These are phyloP conservation scores for Raphanus hybrid DNA, from an alignment of 441 rosid species.

Conservation along the genomic window DNA sequence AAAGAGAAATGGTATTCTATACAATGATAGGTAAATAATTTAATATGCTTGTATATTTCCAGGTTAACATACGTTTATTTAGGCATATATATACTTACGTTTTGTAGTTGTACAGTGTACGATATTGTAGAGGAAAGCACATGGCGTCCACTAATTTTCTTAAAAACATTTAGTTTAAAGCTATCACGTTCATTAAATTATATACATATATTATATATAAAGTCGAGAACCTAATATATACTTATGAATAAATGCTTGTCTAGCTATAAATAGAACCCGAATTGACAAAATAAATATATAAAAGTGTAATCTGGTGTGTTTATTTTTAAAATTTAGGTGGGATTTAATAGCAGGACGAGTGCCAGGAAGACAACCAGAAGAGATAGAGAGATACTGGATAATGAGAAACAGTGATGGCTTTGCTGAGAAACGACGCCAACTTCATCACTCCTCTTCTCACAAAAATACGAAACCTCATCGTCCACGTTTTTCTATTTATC, in stretches of 20 bases:
- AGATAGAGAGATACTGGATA: constrained; percentile 91
- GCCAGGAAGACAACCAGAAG: constrained; percentile 72
- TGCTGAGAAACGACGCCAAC: constrained; percentile 50
- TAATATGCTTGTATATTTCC: background rate
- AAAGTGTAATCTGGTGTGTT: background rate
- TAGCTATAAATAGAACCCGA: background rate
- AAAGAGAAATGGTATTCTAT: background rate
- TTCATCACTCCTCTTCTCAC: constrained; percentile 32
- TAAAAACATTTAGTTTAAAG: constrained; percentile 9
- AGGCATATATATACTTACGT: constrained; percentile 26
- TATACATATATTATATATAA: background rate
- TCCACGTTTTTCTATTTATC: constrained; percentile 32
- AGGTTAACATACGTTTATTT: constrained; percentile 2
- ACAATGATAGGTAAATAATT: background rate
- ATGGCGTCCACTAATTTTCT: constrained; percentile 30
- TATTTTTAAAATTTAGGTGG: constrained; percentile 54
- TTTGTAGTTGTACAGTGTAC: constrained; percentile 22
- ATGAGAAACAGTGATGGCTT: constrained; percentile 63
- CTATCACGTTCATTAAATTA: constrained; percentile 17
- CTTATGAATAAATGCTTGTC: constrained; percentile 21
- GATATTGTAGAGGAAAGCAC: constrained; percentile 28
- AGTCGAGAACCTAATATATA: background rate
- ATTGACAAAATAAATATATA: background rate
- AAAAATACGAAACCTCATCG: constrained; percentile 32
- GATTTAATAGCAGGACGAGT: constrained; percentile 79